Base-by-base conservation (phyloP, 2,329 filamentous ascomycete genomes). In the Chrysoporthe deuterocubensis region DNA sequence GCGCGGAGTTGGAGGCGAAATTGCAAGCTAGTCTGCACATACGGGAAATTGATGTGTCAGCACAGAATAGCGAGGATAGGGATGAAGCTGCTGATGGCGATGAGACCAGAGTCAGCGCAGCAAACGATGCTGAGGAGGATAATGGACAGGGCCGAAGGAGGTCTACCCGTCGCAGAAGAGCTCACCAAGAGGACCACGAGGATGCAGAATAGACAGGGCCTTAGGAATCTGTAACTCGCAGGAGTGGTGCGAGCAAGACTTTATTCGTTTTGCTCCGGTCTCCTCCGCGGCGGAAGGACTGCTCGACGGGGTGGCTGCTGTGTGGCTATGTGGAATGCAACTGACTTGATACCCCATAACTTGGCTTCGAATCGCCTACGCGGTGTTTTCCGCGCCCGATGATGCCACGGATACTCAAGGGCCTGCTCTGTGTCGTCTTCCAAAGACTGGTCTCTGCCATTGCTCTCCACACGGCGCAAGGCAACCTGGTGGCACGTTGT, bases 1-100 rank as follows among this genome's bases (percentile, higher is more conserved):
- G 80, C 1, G 81, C 84, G 3, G 86, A 89, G 71, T 75, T 90
- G 63, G 85, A 90, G 70, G 84, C 81, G 75, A 88, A 87, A 74
- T 77, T 94, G 60, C 80, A 83, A 37, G 82, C 84, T 62, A 93
- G 88, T 75, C 77, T 93, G 58, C 89, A 87, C 6, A 79, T 90
- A 62, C 76, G 77, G 50, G 72, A 73, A 9, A 67, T 69, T 67
- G 74, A 74, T 32, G 64, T 67, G 11, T 44, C 52, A 37, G 66
- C 16, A 46, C 69, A 56, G 43, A 71, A 71, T 59, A 71, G 63
- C 7, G 72, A 70, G 37, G 66, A 65, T 9, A 34, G 58, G 18
- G 8, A 5, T 14, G 43, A 18, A n/a, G 73, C 61, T 14, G 71
- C 68, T 69, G 69, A 71, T 66, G 73, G 72, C 42, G 66, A 56